Conservation (phyloP, 306 rosid genomes). For the Medicago lupulina region DNA sequence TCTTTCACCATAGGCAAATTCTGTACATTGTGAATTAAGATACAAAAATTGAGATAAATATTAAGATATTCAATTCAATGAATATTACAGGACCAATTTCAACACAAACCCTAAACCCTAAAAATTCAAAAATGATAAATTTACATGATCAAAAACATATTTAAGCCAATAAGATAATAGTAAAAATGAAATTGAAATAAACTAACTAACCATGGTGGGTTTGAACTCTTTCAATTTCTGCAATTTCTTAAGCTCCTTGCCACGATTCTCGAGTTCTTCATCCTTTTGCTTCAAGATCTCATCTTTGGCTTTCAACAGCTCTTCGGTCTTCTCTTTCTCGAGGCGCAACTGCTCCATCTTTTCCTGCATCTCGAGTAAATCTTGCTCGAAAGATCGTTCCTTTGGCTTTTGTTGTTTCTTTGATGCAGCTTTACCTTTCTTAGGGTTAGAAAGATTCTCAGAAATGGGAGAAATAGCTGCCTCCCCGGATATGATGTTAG, state of each 20-base stretch:
- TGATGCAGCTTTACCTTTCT: slow-evolving; percentile 53
- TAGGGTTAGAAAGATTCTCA: slow-evolving; percentile 56
- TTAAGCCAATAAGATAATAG: background rate
- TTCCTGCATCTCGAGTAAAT: slow-evolving; percentile 79
- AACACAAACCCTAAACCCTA: too few species aligned
- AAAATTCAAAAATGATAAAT: too few species aligned
- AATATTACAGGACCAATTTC: too few species aligned
- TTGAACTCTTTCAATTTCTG: slow-evolving; percentile 90
- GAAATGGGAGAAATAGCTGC: slow-evolving; percentile 20
- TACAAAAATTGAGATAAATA: background rate
- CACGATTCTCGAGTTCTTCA: slow-evolving; percentile 71
- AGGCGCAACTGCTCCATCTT: slow-evolving; percentile 63
- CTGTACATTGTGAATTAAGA: slow-evolving; percentile 43
- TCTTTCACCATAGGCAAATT: slow-evolving; percentile 65
- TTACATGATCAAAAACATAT: too few species aligned
- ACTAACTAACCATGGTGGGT: slow-evolving; percentile 67
- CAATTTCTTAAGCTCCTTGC: slow-evolving; percentile 65
- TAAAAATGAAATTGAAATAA: background rate
- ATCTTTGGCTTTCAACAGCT: slow-evolving; percentile 76
- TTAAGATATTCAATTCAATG: too few species aligned
- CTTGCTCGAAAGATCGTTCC: slow-evolving; percentile 67
- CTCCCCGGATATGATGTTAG: slow-evolving; percentile 38
- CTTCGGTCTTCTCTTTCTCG: slow-evolving; percentile 86
- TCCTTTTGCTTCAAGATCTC: slow-evolving; percentile 74
- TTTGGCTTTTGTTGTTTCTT: slow-evolving; percentile 57